These are phyloP conservation scores for Penicillium turbatum DNA, from an alignment of 495 filamentous ascomycete genomes.

Conservation along the genomic window DNA sequence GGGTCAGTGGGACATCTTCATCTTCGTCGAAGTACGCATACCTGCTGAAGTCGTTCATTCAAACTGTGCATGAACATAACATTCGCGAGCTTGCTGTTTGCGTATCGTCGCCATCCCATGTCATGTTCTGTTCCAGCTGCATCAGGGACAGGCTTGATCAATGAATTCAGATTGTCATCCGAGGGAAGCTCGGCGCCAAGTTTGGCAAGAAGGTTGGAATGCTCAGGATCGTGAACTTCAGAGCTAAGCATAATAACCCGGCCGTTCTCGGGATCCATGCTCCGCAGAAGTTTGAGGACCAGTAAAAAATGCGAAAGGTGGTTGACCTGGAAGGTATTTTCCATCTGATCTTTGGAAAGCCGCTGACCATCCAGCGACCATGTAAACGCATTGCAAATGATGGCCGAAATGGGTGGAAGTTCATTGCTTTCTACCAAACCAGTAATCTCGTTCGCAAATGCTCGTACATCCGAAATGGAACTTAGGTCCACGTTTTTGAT, in stretches of 20 bases:
- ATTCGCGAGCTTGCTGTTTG: slow-evolving; percentile 39
- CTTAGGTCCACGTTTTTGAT: slow-evolving; percentile 37
- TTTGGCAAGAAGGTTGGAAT: slow-evolving; percentile 11
- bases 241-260: slow-evolving; percentile 42
- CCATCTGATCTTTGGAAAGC: slow-evolving; percentile 35
- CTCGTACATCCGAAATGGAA: slow-evolving; percentile 35
- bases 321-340: slow-evolving; percentile 44
- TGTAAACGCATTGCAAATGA: slow-evolving; percentile 45
- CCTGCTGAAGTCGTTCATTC: slow-evolving; percentile 34
- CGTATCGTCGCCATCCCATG: slow-evolving; percentile 30
- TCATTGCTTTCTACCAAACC: slow-evolving; percentile 28
- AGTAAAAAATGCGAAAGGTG: slow-evolving; percentile 44
- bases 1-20: background rate
- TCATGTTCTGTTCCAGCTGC: slow-evolving; percentile 4
- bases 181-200: slow-evolving; percentile 9
- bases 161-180: slow-evolving; percentile 9
- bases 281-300: slow-evolving; percentile 39
- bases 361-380: slow-evolving; percentile 17
- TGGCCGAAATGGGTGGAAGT: slow-evolving; percentile 39
- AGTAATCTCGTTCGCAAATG: slow-evolving; percentile 23
- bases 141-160: slow-evolving; percentile 14
- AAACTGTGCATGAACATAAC: slow-evolving; percentile 45
- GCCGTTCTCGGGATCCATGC: slow-evolving; percentile 39
- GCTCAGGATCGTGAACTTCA: slow-evolving; percentile 35
- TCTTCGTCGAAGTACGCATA: background rate